Percentiles rank a stretch among this genome's conserved stretches.
Conservation (phyloP, 1,284 basidiomycete genomes). For the Puccinia horiana region DNA sequence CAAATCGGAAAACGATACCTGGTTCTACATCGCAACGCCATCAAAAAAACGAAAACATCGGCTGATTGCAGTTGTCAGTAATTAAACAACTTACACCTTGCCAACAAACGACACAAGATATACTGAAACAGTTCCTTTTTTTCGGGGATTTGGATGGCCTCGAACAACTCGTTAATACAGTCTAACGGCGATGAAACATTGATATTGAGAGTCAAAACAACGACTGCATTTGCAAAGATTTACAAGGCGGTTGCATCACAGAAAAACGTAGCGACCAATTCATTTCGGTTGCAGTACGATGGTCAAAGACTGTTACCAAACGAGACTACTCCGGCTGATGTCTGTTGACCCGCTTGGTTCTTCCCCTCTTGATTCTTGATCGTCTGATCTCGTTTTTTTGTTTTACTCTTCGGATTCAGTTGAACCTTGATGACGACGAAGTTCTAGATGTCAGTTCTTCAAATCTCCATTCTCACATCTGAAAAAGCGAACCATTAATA, state of each 20-base stretch:
- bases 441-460: slow-evolving; percentile 1
- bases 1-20: not conserved
- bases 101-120: too few relatives aligned
- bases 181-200: slow-evolving; percentile 9
- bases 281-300: slow-evolving; percentile 31
- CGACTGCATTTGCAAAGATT: slow-evolving; percentile 29
- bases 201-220: slow-evolving; percentile 28
- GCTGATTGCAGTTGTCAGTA: not conserved
- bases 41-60: not conserved
- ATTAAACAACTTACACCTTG: too few relatives aligned
- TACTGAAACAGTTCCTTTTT: too few relatives aligned
- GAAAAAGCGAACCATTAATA: not conserved
- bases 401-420: not conserved
- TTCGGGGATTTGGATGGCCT: too few relatives aligned
- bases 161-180: too few relatives aligned
- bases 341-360: not conserved
- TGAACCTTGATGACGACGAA: slow-evolving; percentile 10
- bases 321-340: slow-evolving; percentile 30
- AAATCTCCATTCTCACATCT: not conserved
- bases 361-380: not conserved
- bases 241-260: slow-evolving; percentile 21
- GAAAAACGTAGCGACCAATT: not conserved
- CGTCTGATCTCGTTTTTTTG: not conserved
- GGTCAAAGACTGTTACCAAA: slow-evolving; percentile 16
- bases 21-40: not conserved